phyloP scores from a whole-genome alignment of 257 asterid genomes.

The Nyctanthes arbortristis region DNA sequence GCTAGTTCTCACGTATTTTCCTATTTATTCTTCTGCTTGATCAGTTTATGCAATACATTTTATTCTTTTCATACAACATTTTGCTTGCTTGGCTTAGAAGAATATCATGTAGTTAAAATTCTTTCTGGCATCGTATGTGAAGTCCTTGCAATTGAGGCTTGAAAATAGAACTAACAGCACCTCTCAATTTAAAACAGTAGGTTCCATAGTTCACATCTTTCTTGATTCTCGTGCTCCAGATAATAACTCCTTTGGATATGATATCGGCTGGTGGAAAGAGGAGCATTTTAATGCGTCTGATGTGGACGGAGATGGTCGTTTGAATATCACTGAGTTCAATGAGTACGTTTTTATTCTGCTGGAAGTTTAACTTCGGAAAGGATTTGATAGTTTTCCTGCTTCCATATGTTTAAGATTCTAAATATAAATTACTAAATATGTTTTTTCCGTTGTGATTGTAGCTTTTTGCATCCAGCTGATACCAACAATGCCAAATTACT shows the following conservation, averaged over 20 bases:
- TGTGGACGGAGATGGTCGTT: constrained; percentile 76
- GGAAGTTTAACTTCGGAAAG: constrained; percentile 12
- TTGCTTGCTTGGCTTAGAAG: neutral
- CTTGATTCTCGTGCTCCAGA: constrained; percentile 38
- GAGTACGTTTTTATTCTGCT: constrained; percentile 61
- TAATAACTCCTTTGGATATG: constrained; percentile 63
- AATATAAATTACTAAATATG: constrained; percentile 9
- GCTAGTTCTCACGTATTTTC: neutral
- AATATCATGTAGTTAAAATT: neutral
- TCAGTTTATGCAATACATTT: neutral
- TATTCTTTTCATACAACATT: neutral
- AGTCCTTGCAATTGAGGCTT: constrained; percentile 11
- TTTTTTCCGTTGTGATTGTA: constrained; percentile 30
- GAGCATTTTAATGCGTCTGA: constrained; percentile 96
- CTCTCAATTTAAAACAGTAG: neutral
- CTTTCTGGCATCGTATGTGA: neutral
- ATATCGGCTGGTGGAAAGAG: constrained; percentile 99
- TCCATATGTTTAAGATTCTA: constrained; percentile 15
- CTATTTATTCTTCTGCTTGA: neutral
- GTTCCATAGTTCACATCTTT: constrained; percentile 4
- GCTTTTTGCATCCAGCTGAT: constrained; percentile 97
- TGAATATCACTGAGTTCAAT: constrained; percentile 84
- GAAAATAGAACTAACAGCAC: neutral
- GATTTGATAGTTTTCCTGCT: constrained; percentile 8
- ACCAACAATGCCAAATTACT: constrained; percentile 71